These are phyloP conservation scores for Eimeria tenella DNA, from an alignment of 169 alveolate genomes.

Conservation along the genomic window DNA sequence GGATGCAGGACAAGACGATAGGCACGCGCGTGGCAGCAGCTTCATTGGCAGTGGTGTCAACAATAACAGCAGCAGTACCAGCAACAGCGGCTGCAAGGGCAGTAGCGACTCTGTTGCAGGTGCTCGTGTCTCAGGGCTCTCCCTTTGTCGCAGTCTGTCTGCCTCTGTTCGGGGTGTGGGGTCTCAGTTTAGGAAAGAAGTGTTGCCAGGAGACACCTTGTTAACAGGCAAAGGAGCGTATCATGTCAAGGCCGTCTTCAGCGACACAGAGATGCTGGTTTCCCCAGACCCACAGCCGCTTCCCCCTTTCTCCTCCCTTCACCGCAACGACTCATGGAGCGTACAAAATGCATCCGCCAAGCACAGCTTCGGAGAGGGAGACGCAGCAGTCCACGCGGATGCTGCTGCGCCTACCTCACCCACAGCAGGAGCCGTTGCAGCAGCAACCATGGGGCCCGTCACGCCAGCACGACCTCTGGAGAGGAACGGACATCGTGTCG, in stretches of 20 bases:
- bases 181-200: background rate
- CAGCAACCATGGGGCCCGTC: no score
- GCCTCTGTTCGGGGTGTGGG: background rate
- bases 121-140: background rate
- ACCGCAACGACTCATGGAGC: constrained; percentile 13
- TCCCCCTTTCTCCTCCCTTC: constrained; percentile 3
- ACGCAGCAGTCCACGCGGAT: background rate
- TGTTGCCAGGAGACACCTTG: background rate
- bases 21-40: background rate
- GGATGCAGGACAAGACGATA: background rate
- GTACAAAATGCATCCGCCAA: background rate
- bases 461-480: no score
- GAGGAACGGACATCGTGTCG: background rate
- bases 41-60: background rate
- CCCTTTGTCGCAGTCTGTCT: background rate
- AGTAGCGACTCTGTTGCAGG: background rate
- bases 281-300: constrained; percentile 16
- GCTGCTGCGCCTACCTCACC: background rate
- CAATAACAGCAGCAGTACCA: background rate
- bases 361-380: no score
- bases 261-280: background rate
- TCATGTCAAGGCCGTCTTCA: constrained; percentile 23
- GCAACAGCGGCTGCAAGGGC: background rate
- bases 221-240: background rate
- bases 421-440: background rate